Base-by-base conservation (phyloP, 2,329 filamentous ascomycete genomes). In the Talaromyces sp. region DNA sequence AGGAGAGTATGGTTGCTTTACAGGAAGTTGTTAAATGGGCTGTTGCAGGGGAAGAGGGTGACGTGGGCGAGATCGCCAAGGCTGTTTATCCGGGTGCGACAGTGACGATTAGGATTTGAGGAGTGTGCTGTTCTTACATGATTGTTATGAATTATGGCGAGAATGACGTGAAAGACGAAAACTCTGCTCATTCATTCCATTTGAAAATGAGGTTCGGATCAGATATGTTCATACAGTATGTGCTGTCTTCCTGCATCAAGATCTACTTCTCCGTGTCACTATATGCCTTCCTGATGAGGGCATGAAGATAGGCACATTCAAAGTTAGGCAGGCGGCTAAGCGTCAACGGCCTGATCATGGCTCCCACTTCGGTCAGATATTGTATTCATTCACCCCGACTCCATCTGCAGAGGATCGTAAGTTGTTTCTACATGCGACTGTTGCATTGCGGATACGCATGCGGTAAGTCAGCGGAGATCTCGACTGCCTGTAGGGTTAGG, bases 1-100 rank as follows among this genome's bases (percentile, higher is more conserved):
- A 72, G 52, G 72, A 78, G 55, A 79, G 78, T 31, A 71, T 75
- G 6, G 69, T 69, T 18, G 80, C 79, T 2, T 59, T 84, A 56
- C 76, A 76, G 64, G 76, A 75, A 65, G 70, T 75, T 1, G 65
- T 77, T 6, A 69, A 76, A 60, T 79, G 77, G 77, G 72, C 75
- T 61, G 67, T 72, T 37, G 66, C 68, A 11, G 76, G 75, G 2
- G 76, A 78, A 64, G 66, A 72, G 54, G 73, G 70, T 21, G 75
- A 78, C 64, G 67, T 78, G 40, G 73, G 64, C 8, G 61, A 63
- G 21, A 68, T 67, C 11, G 62, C 77, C 42, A 60, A 68, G 62
- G 68, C 66, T n/a, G 69, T 69, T 31, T 78, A 77, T 63, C 71
- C 72, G 18, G 69, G 67, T 31, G 73, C 73, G 7, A 67, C 66